A percentile compares a stretch with the other conserved stretches of the same genome.
Evolutionary conservation across 805 yeast species (phyloP).

Genomic region (Kuraishia piskuri): DNA sequence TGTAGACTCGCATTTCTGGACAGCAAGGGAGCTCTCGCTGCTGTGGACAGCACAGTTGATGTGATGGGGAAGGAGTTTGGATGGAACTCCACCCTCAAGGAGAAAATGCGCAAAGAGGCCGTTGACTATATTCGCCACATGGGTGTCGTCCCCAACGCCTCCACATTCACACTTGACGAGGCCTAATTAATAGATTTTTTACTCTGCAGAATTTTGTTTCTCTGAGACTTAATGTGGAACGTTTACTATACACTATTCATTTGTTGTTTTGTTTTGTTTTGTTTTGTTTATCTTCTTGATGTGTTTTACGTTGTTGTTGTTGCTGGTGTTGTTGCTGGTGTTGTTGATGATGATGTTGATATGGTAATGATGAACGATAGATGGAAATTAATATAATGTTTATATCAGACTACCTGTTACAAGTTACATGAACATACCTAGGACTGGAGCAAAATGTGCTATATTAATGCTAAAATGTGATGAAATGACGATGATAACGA

Average conservation of each 20-base stretch:
- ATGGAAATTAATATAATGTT: not conserved
- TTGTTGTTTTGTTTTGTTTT: too few species aligned
- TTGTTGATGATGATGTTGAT: too few species aligned
- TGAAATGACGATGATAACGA: not conserved
- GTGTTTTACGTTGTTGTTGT: not conserved
- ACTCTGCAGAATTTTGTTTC: conserved; percentile 3
- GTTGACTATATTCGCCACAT: conserved; percentile 52
- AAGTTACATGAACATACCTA: too few species aligned
- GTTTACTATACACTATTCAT: not conserved
- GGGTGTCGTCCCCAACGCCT: conserved; percentile 31
- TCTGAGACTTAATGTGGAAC: conserved; percentile 3
- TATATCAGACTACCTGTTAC: too few species aligned
- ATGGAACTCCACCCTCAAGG: conserved; percentile 60
- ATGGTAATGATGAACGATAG: not conserved
- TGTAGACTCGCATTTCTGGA: conserved; percentile 88
- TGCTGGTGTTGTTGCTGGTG: not conserved
- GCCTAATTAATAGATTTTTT: not conserved
- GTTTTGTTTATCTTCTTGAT: not conserved
- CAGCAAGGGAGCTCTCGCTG: conserved; percentile 70
- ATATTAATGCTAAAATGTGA: not conserved
- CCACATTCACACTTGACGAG: conserved; percentile 10
- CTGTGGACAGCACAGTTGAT: conserved; percentile 79
- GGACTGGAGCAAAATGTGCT: too few species aligned
- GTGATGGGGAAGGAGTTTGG: conserved; percentile 72
- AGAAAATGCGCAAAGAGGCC: conserved; percentile 42